These are phyloP conservation scores for Neonectria ditissima DNA, from an alignment of 2,329 filamentous ascomycete genomes.

Conservation along the genomic window DNA sequence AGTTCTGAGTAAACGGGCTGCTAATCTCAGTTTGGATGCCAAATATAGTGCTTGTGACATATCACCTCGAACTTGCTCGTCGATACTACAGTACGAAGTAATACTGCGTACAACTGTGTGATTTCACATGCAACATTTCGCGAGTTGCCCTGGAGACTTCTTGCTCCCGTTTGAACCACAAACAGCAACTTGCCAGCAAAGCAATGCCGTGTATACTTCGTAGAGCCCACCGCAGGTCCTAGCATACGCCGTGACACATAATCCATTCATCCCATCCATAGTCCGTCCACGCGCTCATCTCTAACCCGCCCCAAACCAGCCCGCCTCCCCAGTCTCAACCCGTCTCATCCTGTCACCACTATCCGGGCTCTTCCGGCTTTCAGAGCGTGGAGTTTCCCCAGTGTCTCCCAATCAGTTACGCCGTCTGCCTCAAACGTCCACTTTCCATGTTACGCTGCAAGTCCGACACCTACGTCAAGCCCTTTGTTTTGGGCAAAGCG, in stretches of 20 bases:
- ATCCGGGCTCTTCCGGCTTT: constrained; percentile 27
- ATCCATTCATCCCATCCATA: constrained; percentile 11
- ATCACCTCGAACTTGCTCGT: constrained; percentile 1
- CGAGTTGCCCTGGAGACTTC: not conserved
- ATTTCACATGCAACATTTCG: constrained; percentile 11
- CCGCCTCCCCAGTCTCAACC: constrained; percentile 15
- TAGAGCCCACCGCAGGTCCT: not conserved
- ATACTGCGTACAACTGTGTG: not conserved
- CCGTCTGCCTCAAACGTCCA: constrained; percentile 11
- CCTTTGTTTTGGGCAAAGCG: constrained; percentile 1
- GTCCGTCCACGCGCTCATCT: constrained; percentile 12
- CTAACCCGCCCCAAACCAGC: constrained; percentile 20
- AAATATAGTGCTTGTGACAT: not conserved
- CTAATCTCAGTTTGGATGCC: not conserved
- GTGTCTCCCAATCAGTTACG: constrained; percentile 17
- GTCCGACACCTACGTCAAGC: constrained; percentile 13
- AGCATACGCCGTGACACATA: constrained; percentile 2
- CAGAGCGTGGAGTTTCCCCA: constrained; percentile 22
- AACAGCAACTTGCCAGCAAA: not conserved
- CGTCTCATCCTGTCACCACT: constrained; percentile 37
- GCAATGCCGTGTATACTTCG: not conserved
- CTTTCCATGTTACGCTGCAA: constrained; percentile 19
- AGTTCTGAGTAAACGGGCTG: not conserved
- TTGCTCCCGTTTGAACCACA: not conserved
- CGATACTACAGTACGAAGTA: not conserved